Evolutionary conservation across 208 protist genomes (phyloP).

Genomic region (Sergeia podlipaevii): DNA sequence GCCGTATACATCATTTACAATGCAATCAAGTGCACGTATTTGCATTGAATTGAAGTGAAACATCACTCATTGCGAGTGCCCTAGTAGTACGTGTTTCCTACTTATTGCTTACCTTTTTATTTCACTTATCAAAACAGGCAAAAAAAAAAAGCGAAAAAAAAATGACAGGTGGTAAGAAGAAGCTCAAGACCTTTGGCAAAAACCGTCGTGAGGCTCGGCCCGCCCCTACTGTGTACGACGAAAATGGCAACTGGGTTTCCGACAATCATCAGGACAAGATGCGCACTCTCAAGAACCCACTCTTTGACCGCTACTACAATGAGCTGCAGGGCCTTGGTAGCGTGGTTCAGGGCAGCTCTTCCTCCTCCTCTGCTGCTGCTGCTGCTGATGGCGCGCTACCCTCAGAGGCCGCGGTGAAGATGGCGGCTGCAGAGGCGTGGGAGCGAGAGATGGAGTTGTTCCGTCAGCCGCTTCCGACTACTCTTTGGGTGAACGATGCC

Average conservation of each 20-base stretch:
- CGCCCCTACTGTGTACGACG: slow-evolving; percentile 45
- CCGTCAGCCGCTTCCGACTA: slow-evolving; percentile 63
- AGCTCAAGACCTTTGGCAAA: slow-evolving; percentile 69
- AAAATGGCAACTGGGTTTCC: slow-evolving; percentile 65
- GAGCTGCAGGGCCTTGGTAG: slow-evolving; percentile 58
- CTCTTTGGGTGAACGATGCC: slow-evolving; percentile 85
- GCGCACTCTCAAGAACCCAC: slow-evolving; percentile 34
- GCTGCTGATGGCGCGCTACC: not conserved
- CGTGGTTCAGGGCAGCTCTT: slow-evolving; percentile 15
- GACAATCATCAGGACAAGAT: slow-evolving; percentile 51
- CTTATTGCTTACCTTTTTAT: no score
- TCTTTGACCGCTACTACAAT: slow-evolving; percentile 69
- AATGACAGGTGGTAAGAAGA: slow-evolving; percentile 26
- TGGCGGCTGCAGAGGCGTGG: slow-evolving; percentile 22
- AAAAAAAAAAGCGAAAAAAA: not conserved
- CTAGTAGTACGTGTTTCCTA: not conserved
- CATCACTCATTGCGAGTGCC: no score
- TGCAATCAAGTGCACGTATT: no score
- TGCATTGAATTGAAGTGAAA: no score
- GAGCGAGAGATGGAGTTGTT: slow-evolving; percentile 60
- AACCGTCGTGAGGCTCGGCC: slow-evolving; percentile 36
- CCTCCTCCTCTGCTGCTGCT: not conserved
- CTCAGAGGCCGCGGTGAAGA: no score
- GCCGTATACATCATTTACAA: no score
- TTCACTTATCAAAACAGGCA: not conserved